These are phyloP conservation scores for Blastocystis sp. DNA, from an alignment of 352 stramenopile genomes.

Conservation along the genomic window DNA sequence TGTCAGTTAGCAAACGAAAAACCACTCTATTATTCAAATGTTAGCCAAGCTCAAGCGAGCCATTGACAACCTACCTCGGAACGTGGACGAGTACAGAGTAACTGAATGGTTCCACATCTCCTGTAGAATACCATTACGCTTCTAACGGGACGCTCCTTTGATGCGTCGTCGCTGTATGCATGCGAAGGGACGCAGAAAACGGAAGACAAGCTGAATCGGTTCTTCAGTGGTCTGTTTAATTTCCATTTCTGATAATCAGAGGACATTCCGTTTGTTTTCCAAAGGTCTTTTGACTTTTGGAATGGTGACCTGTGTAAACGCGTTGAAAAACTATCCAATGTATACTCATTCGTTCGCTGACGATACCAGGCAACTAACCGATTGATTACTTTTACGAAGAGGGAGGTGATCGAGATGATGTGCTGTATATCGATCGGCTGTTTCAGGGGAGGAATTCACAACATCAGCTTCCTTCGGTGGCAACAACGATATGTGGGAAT, in stretches of 20 bases:
- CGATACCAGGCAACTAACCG: neutral
- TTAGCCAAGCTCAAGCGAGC: neutral
- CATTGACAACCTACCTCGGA: neutral
- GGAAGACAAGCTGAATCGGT: neutral
- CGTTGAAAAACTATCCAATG: neutral
- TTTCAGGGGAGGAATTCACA: neutral
- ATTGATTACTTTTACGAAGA: neutral
- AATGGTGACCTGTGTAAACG: neutral
- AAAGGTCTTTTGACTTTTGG: neutral
- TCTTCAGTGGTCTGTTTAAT: neutral
- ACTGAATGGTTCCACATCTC: neutral
- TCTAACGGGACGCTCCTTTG: neutral
- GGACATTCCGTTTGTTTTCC: slow-evolving; percentile 6
- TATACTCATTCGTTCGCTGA: too few species aligned
- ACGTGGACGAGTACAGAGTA: neutral
- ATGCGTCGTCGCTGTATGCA: neutral
- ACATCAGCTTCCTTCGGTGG: neutral
- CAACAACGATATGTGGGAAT: neutral
- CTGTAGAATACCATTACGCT: neutral
- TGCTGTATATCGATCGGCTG: neutral
- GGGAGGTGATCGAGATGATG: slow-evolving; percentile 9
- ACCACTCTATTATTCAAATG: neutral
- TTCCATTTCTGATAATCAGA: neutral
- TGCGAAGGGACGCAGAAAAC: neutral
- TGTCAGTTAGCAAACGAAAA: too few species aligned